Percentiles rank a stretch among this genome's conserved stretches.
Conservation (phyloP, 148 eudicot genomes). For the Heliosperma pusillum region DNA sequence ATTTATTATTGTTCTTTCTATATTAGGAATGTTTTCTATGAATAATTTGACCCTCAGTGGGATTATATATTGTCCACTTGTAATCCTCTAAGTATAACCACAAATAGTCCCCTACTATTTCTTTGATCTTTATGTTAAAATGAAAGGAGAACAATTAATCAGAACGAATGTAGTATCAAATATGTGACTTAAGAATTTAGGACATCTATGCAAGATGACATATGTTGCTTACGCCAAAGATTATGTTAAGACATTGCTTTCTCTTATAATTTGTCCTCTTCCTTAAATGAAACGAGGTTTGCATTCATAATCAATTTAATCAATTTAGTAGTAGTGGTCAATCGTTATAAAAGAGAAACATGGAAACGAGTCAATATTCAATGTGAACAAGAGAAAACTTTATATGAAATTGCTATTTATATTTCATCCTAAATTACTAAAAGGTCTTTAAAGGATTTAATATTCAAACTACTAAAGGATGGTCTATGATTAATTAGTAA, state of each 20-base stretch:
- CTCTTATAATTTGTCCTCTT: background rate
- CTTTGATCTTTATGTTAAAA: no score
- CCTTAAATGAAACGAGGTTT: background rate
- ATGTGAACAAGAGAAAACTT: conserved; percentile 3
- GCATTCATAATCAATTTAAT: background rate
- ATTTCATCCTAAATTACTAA: background rate
- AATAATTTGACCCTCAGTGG: no score
- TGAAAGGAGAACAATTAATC: no score
- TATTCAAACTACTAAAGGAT: background rate
- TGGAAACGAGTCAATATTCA: background rate
- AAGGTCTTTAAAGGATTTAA: background rate
- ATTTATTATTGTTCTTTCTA: no score
- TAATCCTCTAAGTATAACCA: no score
- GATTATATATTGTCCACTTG: no score
- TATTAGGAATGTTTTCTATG: no score
- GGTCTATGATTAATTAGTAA: background rate
- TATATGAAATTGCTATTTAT: background rate
- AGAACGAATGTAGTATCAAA: no score
- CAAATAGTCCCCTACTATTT: no score
- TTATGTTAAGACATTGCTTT: background rate
- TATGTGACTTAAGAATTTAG: no score
- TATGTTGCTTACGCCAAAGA: no score
- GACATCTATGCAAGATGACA: no score
- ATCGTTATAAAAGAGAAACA: background rate
- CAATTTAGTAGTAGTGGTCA: background rate